Evolutionary conservation across 2,329 filamentous ascomycete species (phyloP).

Genomic region (Emergomyces africanus): DNA sequence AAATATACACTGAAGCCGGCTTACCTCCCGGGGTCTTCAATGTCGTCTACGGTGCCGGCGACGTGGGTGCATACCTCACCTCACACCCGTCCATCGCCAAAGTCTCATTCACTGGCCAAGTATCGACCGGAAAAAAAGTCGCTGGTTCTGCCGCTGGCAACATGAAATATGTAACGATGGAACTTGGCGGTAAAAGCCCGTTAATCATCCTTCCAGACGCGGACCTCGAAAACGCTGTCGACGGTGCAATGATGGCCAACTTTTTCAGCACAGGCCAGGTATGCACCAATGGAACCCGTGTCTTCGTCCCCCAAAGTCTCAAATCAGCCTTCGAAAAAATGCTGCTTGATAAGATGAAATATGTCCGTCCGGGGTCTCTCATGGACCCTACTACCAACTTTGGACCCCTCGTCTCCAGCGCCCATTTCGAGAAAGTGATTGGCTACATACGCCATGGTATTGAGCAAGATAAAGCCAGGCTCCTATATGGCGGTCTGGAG

Average conservation of each 20-base stretch:
- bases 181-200: slow-evolving; percentile 78
- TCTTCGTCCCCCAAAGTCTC: slow-evolving; percentile 60
- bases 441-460: slow-evolving; percentile 65
- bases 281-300: slow-evolving; percentile 82
- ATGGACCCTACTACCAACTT: slow-evolving; percentile 65
- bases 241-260: slow-evolving; percentile 87
- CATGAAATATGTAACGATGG: slow-evolving; percentile 90
- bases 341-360: slow-evolving; percentile 56
- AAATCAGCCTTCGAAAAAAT: slow-evolving; percentile 55
- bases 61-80: slow-evolving; percentile 63
- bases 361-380: slow-evolving; percentile 59
- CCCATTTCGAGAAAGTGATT: slow-evolving; percentile 66
- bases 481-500: slow-evolving; percentile 59
- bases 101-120: slow-evolving; percentile 82
- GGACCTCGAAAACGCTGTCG: slow-evolving; percentile 64
- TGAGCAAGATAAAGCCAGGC: slow-evolving; percentile 56
- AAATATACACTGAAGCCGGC: slow-evolving; percentile 66
- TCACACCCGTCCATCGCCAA: slow-evolving; percentile 63
- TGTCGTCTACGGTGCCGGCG: slow-evolving; percentile 67
- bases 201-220: slow-evolving; percentile 70
- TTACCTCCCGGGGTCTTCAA: slow-evolving; percentile 77
- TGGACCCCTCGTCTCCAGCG: slow-evolving; percentile 64
- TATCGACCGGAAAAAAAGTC: slow-evolving; percentile 70
- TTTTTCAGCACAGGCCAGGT: slow-evolving; percentile 87
- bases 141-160: slow-evolving; percentile 59